Conservation (phyloP, 1,284 basidiomycete species). For the Puccinia triticina region DNA sequence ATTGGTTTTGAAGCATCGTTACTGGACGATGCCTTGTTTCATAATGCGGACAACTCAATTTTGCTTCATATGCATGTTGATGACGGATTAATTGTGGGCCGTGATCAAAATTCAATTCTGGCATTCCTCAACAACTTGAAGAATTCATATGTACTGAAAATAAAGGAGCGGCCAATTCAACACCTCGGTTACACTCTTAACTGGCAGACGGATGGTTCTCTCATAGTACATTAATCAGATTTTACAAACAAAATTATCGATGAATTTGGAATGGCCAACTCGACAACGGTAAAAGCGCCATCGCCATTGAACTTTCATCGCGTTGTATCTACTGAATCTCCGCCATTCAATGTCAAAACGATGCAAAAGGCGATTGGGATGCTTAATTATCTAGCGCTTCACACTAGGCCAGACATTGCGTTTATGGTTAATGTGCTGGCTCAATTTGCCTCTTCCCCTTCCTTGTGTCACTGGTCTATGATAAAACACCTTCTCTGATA, state of each 20-base stretch:
- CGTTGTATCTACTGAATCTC: no score
- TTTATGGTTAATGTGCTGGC: not conserved
- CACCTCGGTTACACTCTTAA: not conserved
- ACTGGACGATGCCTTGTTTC: not conserved
- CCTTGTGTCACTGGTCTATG: not conserved
- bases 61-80: conserved; percentile 3
- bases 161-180: not conserved
- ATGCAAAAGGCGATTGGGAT: conserved; percentile 15
- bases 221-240: not conserved
- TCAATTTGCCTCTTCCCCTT: not conserved
- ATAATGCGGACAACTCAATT: no score
- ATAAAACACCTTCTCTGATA: not conserved
- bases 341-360: not conserved
- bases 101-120: not conserved
- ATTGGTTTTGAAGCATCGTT: not conserved
- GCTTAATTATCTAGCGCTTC: conserved; percentile 15
- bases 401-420: conserved; percentile 3
- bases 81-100: not conserved
- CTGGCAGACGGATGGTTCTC: not conserved
- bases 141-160: not conserved
- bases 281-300: not conserved
- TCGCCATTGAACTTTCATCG: not conserved
- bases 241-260: no score
- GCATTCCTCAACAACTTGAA: not conserved
- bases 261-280: not conserved